Evolutionary conservation across 2,329 filamentous ascomycete species (phyloP).

Genomic region (Hypoxylon sp.): DNA sequence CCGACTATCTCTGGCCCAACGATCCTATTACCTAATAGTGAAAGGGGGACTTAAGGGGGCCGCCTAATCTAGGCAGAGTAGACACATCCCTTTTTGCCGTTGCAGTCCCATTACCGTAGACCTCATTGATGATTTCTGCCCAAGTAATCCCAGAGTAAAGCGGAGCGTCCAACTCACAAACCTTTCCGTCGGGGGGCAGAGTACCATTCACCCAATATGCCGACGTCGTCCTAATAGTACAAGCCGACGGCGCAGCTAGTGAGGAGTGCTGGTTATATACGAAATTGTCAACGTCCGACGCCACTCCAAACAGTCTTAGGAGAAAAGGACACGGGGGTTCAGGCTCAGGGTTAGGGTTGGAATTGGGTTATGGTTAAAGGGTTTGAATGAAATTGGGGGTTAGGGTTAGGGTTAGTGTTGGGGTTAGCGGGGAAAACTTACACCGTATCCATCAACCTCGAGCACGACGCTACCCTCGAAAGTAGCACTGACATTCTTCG

Average conservation of each 20-base stretch:
- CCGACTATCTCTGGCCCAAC: not conserved
- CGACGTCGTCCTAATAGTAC: constrained; percentile 49
- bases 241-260: constrained; percentile 52
- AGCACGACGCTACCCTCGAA: constrained; percentile 58
- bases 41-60: constrained; percentile 4
- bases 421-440: constrained; percentile 47
- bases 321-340: not conserved
- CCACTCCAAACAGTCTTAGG: not conserved
- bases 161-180: constrained; percentile 50
- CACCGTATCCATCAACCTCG: constrained; percentile 56
- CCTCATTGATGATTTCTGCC: constrained; percentile 30
- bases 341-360: too few species aligned
- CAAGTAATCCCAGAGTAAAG: constrained; percentile 36
- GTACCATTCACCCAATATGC: constrained; percentile 56
- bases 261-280: constrained; percentile 44
- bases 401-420: too few species aligned
- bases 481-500: constrained; percentile 55
- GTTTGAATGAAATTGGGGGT: too few species aligned
- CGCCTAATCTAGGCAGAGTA: not conserved
- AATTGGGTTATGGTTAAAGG: too few species aligned
- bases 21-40: not conserved
- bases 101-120: constrained; percentile 33
- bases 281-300: not conserved
- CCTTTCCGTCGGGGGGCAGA: constrained; percentile 53
- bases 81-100: constrained; percentile 20